Evolutionary conservation across 2,329 filamentous ascomycete genomes (phyloP).

Genomic region (Fusarium redolens): DNA sequence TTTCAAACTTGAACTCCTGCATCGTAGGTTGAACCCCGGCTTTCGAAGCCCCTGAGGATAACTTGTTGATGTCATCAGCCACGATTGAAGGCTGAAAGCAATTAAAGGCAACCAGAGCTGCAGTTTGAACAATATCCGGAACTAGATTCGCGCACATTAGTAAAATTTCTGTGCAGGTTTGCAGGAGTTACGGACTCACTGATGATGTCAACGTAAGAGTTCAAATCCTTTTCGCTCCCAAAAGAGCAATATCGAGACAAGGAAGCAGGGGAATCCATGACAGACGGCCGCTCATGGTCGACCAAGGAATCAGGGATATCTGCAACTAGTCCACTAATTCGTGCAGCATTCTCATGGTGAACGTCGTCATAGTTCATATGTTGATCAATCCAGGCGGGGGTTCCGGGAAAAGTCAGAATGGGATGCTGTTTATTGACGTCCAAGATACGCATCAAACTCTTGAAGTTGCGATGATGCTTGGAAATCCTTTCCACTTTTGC

Average conservation of each 20-base stretch:
- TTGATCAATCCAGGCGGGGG: no score
- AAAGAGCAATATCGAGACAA: not conserved
- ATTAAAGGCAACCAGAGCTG: not conserved
- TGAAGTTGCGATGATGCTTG: no score
- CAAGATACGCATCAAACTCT: no score
- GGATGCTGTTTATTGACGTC: no score
- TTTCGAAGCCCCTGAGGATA: not conserved
- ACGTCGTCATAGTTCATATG: no score
- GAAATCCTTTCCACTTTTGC: no score
- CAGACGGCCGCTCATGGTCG: no score
- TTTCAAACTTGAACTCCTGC: not conserved
- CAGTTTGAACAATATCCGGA: not conserved
- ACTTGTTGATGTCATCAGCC: not conserved
- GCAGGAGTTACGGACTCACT: not conserved
- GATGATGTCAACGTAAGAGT: not conserved
- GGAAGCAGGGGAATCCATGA: not conserved
- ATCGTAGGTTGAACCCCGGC: not conserved
- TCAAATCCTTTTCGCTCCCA: not conserved
- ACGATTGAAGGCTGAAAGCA: not conserved
- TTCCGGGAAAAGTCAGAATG: no score
- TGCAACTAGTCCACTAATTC: no score
- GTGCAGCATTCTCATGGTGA: no score
- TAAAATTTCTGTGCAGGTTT: rapidly evolving
- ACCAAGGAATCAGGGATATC: no score
- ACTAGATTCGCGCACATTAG: not conserved